Base-by-base conservation (phyloP, 345 rosid species). In the Zanthoxylum bungeanum region DNA sequence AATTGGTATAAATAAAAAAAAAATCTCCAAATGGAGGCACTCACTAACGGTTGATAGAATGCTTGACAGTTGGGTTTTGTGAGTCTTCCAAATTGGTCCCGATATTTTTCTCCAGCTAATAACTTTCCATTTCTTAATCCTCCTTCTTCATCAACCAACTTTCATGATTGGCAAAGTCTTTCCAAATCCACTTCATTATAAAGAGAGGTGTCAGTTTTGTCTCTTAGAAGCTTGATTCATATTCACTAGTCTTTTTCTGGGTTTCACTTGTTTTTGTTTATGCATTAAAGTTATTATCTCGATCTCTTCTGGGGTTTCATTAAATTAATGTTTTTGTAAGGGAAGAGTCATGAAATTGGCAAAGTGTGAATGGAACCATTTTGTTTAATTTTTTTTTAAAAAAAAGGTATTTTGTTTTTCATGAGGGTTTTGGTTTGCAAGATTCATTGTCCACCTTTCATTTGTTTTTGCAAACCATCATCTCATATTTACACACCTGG, bases 371-470 rank as follows among this genome's bases (percentile, higher is more conserved):
- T 4, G 28, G 4, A 22, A 31, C 53, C 25, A n/a, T 30, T 63
- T 71, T n/a, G n/a, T n/a, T n/a, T n/a, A n/a, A n/a, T n/a, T n/a
- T n/a, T n/a, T n/a, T n/a, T n/a, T n/a, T n/a, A n/a, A n/a, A n/a
- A n/a, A n/a, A n/a, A n/a, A n/a, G n/a, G n/a, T n/a, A n/a, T n/a
- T n/a, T n/a, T n/a, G n/a, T n/a, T n/a, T n/a, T n/a, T n/a, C n/a
- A n/a, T n/a, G n/a, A n/a, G 88, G 97, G 85, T 84, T 78, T 82
- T 86, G 87, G 78, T 81, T 9, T 79, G 90, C 82, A 89, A 87
- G 81, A 82, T 89, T 77, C 90, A 82, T 69, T 86, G 96, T 76
- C 96, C n/a, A n/a, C n/a, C 95, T 80, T 89, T 84, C 80, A 80
- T 81, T 71, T 88, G 93, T 82, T 85, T 92, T 78, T 86, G 91